Percentiles rank a stretch among this genome's conserved stretches.
Conservation (phyloP, 2,329 filamentous ascomycete species). For the Apiospora rasikravindrae region DNA sequence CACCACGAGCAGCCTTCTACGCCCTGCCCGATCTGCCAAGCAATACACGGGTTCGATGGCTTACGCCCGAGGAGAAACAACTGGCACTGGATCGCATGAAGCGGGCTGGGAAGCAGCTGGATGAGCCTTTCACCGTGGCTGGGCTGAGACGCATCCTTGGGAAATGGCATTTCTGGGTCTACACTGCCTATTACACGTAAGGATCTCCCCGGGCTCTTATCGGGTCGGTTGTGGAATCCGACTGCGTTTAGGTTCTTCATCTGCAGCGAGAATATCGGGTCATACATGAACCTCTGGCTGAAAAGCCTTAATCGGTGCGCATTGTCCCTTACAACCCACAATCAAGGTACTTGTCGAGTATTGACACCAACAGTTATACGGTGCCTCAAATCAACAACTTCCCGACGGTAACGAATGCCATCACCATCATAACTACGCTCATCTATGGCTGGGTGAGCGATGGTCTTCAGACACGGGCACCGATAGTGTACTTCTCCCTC, state of each 20-base stretch:
- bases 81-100: slow-evolving; percentile 34
- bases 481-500: slow-evolving; percentile 34
- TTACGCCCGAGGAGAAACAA: slow-evolving; percentile 30
- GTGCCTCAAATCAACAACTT: slow-evolving; percentile 39
- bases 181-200: slow-evolving; percentile 36
- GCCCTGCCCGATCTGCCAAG: slow-evolving; percentile 32
- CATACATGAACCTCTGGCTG: slow-evolving; percentile 35
- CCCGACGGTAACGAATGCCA: slow-evolving; percentile 35
- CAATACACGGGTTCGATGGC: slow-evolving; percentile 34
- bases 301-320: slow-evolving; percentile 28
- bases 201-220: neutral
- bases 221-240: neutral
- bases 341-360: too few relatives aligned
- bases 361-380: slow-evolving; percentile 28
- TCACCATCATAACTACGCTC: slow-evolving; percentile 34
- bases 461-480: slow-evolving; percentile 31
- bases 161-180: slow-evolving; percentile 41
- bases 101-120: slow-evolving; percentile 30
- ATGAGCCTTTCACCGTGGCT: slow-evolving; percentile 28
- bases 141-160: slow-evolving; percentile 34
- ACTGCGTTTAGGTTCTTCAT: slow-evolving; percentile 35
- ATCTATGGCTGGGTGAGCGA: slow-evolving; percentile 37
- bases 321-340: too few relatives aligned
- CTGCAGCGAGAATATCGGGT: slow-evolving; percentile 33
- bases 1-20: slow-evolving; percentile 22